These are phyloP conservation scores for Cordia subcordata DNA, from an alignment of 257 asterid species.

Conservation along the genomic window DNA sequence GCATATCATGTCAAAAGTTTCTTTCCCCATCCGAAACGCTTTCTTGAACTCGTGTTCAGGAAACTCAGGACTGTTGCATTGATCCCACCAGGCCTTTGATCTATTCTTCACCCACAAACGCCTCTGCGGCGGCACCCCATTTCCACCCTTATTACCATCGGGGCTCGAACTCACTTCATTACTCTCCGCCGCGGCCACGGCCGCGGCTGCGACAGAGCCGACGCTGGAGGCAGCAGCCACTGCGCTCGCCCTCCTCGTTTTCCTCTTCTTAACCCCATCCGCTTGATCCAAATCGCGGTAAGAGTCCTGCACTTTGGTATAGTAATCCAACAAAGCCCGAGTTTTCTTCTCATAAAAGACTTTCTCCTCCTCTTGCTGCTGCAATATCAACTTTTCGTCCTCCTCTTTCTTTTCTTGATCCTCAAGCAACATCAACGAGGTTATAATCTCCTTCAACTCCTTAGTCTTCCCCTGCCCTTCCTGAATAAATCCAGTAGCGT, in stretches of 20 bases:
- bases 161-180: neutral
- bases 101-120: conserved; percentile 90
- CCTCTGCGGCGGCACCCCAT: conserved; percentile 44
- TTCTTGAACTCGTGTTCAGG: conserved; percentile 81
- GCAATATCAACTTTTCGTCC: conserved; percentile 31
- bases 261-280: conserved; percentile 49
- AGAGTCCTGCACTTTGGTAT: conserved; percentile 40
- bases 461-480: conserved; percentile 59
- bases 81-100: conserved; percentile 97
- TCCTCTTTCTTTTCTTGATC: conserved; percentile 67
- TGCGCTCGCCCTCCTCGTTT: conserved; percentile 29
- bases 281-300: conserved; percentile 29
- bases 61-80: conserved; percentile 81
- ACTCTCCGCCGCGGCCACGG: neutral
- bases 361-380: conserved; percentile 38
- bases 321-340: conserved; percentile 55
- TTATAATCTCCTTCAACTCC: conserved; percentile 69
- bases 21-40: conserved; percentile 91
- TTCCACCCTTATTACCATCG: conserved; percentile 8
- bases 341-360: conserved; percentile 38
- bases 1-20: conserved; percentile 78
- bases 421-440: conserved; percentile 67
- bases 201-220: conserved; percentile 15
- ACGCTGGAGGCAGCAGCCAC: conserved; percentile 36
- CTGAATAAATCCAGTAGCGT: conserved; percentile 16